A percentile compares a stretch with the other conserved stretches of the same genome.
Evolutionary conservation across 352 stramenopile species (phyloP).

Genomic region (Phytophthora agathidicida): DNA sequence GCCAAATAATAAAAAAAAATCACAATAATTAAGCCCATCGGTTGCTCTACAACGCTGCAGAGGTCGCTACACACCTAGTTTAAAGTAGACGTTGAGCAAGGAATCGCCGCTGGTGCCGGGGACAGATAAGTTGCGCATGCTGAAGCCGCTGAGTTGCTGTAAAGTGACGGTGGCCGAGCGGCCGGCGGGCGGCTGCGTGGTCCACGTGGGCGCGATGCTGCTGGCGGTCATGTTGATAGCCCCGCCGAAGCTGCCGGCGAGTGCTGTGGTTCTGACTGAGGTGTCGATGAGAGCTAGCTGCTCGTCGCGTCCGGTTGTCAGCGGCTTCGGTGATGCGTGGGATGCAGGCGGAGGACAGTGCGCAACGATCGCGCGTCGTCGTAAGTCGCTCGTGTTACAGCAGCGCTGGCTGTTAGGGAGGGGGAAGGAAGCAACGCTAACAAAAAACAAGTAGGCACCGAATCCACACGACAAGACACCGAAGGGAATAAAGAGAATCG

Average conservation of each 20-base stretch:
- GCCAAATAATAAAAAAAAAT: too few species aligned
- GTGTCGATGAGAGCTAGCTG: background rate
- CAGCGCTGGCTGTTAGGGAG: constrained; percentile 4
- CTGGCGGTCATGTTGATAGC: constrained; percentile 40
- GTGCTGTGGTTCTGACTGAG: background rate
- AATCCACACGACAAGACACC: constrained; percentile 9
- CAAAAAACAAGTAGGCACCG: constrained; percentile 22
- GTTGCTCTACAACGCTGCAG: too few species aligned
- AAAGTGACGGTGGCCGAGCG: constrained; percentile 57
- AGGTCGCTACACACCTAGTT: too few species aligned
- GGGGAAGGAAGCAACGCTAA: background rate
- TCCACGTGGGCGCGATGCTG: constrained; percentile 34
- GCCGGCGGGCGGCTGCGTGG: constrained; percentile 16
- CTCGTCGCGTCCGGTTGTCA: constrained; percentile 12
- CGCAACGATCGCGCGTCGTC: constrained; percentile 19
- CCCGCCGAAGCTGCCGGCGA: constrained; percentile 43
- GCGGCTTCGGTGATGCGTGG: constrained; percentile 9
- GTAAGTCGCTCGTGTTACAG: background rate
- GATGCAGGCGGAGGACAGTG: constrained; percentile 12
- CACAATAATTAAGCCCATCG: too few species aligned
- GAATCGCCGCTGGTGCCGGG: constrained; percentile 43
- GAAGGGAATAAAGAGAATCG: background rate
- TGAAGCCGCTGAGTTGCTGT: constrained; percentile 77
- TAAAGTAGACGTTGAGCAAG: constrained; percentile 82
- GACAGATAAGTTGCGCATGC: constrained; percentile 80